Conservation (phyloP, 2,329 filamentous ascomycete species). For the Verticillium dahliae region DNA sequence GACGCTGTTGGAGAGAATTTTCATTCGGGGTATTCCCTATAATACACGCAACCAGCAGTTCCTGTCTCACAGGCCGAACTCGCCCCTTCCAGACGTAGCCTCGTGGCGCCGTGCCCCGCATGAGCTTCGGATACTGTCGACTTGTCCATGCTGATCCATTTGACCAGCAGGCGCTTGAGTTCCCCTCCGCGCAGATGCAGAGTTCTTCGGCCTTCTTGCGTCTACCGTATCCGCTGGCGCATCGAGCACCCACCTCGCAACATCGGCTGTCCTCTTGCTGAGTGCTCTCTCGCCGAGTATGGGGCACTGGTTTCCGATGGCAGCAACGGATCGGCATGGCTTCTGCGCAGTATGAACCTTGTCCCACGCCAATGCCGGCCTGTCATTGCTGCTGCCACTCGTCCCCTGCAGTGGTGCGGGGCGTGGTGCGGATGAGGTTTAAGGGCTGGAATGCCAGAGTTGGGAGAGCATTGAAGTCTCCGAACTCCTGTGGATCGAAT, state of each 20-base stretch:
- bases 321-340: conserved; percentile 53
- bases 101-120: background rate
- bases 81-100: too few relatives aligned
- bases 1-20: too few relatives aligned
- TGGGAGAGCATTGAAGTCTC: too few relatives aligned
- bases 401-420: too few relatives aligned
- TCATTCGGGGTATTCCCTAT: too few relatives aligned
- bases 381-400: conserved; percentile 12
- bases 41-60: too few relatives aligned
- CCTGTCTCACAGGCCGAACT: too few relatives aligned
- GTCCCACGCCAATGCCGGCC: conserved; percentile 10
- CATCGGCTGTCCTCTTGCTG: conserved; percentile 62
- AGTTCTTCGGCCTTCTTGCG: too few relatives aligned
- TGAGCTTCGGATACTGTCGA: background rate
- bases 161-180: background rate
- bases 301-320: conserved; percentile 62
- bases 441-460: too few relatives aligned
- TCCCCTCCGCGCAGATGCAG: too few relatives aligned
- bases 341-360: conserved; percentile 5
- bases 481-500: too few relatives aligned
- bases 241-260: conserved; percentile 63
- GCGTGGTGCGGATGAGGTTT: too few relatives aligned
- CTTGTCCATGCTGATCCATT: background rate
- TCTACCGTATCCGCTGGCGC: background rate
- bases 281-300: conserved; percentile 31